Evolutionary conservation across 129 eudicot species (phyloP), one percentile per base, ranked within the genome.

Genomic region (Rutidosis leptorrhynchoides): DNA sequence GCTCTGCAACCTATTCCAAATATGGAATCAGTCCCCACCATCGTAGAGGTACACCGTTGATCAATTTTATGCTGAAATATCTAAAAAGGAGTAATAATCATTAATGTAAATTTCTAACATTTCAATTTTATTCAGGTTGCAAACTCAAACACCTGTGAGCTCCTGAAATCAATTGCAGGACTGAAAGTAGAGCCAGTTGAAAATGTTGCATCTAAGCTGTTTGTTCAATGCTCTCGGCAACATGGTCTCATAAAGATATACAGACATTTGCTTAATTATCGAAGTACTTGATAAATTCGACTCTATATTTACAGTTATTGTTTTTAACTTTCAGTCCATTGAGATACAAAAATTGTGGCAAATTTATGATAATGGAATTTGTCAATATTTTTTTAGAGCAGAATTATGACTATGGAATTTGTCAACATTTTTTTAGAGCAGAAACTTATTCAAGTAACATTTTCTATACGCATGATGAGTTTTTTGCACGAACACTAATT

Each of bases 151-250:
- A 89, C 99, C 24, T 86, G 95, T 69, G 95, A 94, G 64, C 89
- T 94, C 73, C 70, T 94, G 49, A 89, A 83, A 76, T 86, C 99
- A 57, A 82, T 94, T 40, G 84, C 97, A 26, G 99, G 97, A 42
- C 67, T 89, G 75, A 94, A 81, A 80, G 97, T 94, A 23, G 86
- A 74, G 77, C 93, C 99, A 10, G 97, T 94, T 60, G 95, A 94
- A 69, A 84, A 89, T 83, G 97, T 94, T 29, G 74, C 97, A 48
- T 89, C 99, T 53, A 94, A 94, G 80, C 86, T 94, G 74, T 88
- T 94, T 84, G 99, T 94, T 72, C 99, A 94, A 49, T 94, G 99
- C 81, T 94, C 99, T 79, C 83, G 99, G 49, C 99, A 94, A 45
- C 89, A 84, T 70, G 99, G 97, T 71, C 97, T 94, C 35, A 83